Conservation (phyloP, 1,139 yeast genomes). For the Yamadazyma triangularis region DNA sequence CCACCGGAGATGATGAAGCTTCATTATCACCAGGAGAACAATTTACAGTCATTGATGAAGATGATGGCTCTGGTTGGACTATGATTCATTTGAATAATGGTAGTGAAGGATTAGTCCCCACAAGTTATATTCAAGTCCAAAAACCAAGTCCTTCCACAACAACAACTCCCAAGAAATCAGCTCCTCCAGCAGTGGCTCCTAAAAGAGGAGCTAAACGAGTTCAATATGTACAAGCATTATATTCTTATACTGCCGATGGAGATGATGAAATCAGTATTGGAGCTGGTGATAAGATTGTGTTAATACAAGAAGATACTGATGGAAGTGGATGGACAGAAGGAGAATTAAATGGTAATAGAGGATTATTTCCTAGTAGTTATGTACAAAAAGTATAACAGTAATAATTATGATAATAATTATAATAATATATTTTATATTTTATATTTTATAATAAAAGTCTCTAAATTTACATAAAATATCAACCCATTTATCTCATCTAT, state of each 20-base stretch:
- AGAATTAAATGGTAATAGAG: slow-evolving; percentile 65
- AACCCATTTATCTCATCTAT: slow-evolving; percentile 7
- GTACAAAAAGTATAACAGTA: slow-evolving; percentile 39
- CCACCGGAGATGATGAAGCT: slow-evolving; percentile 75
- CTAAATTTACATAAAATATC: no score
- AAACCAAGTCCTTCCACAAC: slow-evolving; percentile 9
- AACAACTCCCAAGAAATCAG: slow-evolving; percentile 41
- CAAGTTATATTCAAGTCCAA: slow-evolving; percentile 52
- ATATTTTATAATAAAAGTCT: no score
- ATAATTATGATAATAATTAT: no score
- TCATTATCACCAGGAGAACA: slow-evolving; percentile 58
- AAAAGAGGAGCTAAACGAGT: slow-evolving; percentile 67
- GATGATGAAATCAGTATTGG: slow-evolving; percentile 71
- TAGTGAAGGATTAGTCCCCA: slow-evolving; percentile 77
- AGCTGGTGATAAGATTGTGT: slow-evolving; percentile 73
- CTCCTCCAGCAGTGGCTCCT: slow-evolving; percentile 75
- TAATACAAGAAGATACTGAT: slow-evolving; percentile 63
- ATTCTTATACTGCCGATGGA: slow-evolving; percentile 77
- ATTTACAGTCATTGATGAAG: slow-evolving; percentile 55
- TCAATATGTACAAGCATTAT: slow-evolving; percentile 67
- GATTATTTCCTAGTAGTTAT: slow-evolving; percentile 82
- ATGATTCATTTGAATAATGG: slow-evolving; percentile 38
- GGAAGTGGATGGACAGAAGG: slow-evolving; percentile 99
- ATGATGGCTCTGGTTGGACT: slow-evolving; percentile 97
- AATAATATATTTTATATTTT: no score